Conservation (phyloP, 768 basidiomycete genomes). For the Mycena kentingensis region DNA sequence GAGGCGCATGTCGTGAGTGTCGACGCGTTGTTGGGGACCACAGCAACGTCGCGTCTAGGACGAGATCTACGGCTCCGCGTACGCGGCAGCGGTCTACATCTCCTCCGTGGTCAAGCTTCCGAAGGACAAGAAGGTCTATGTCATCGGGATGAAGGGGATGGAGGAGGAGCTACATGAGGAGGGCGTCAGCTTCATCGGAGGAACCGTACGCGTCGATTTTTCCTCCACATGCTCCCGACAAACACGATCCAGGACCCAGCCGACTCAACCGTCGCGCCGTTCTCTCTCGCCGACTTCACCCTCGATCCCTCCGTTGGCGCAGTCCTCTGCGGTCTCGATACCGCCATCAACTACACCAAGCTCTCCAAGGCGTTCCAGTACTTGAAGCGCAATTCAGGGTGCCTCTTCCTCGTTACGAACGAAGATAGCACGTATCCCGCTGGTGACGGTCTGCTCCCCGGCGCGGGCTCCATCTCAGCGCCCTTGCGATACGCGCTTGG, state of each 20-base stretch:
- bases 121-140: slow-evolving; percentile 91
- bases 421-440: slow-evolving; percentile 90
- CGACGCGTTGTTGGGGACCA: background rate
- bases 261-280: slow-evolving; percentile 73
- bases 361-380: slow-evolving; percentile 91
- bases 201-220: slow-evolving; percentile 61
- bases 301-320: slow-evolving; percentile 83
- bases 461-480: slow-evolving; percentile 82
- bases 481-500: slow-evolving; percentile 76
- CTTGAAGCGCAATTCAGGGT: slow-evolving; percentile 75
- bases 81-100: slow-evolving; percentile 67
- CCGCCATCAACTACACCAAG: slow-evolving; percentile 89
- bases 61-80: slow-evolving; percentile 96
- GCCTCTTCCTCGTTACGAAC: slow-evolving; percentile 89
- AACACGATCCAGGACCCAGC: slow-evolving; percentile 65
- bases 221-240: slow-evolving; percentile 2
- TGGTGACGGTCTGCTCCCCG: slow-evolving; percentile 72
- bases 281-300: slow-evolving; percentile 69
- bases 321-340: slow-evolving; percentile 91
- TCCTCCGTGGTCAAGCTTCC: slow-evolving; percentile 89
- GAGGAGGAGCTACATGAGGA: slow-evolving; percentile 93
- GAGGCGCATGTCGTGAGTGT: slow-evolving; percentile 77
- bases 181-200: slow-evolving; percentile 78
- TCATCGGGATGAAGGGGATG: slow-evolving; percentile 88
- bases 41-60: slow-evolving; percentile 53